phyloP scores from a whole-genome alignment of 2,329 filamentous ascomycete species.

The Aspergillus ochraceoroseus region DNA sequence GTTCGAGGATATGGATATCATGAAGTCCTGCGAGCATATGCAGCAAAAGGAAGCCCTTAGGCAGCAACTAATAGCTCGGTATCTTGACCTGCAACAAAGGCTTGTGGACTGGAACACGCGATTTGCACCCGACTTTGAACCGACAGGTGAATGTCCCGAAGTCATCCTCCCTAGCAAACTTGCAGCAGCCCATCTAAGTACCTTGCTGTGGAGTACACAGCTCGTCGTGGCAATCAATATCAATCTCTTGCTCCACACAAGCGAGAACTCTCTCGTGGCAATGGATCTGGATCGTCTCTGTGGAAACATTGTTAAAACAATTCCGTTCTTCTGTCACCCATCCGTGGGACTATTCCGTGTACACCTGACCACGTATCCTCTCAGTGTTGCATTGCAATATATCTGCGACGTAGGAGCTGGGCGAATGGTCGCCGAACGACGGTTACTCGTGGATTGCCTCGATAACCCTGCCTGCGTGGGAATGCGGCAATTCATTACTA shows the following conservation, averaged over 20 bases:
- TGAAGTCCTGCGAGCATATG: background rate
- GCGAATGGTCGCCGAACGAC: constrained; percentile 1
- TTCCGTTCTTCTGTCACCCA: constrained; percentile 3
- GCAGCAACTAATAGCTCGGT: background rate
- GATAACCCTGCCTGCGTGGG: constrained; percentile 5
- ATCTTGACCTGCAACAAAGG: constrained; percentile 1
- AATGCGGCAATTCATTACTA: constrained; percentile 7
- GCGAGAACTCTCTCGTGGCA: background rate
- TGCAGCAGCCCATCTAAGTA: constrained; percentile 6
- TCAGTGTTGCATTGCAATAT: constrained; percentile 4
- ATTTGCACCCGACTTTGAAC: constrained; percentile 6
- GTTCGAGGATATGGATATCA: constrained; percentile 6
- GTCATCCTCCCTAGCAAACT: background rate
- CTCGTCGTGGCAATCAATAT: constrained; percentile 5
- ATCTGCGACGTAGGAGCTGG: background rate
- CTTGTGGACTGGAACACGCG: constrained; percentile 3
- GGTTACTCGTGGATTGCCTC: constrained; percentile 3
- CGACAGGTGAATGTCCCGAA: background rate
- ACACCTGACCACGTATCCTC: constrained; percentile 1
- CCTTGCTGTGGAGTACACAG: constrained; percentile 1
- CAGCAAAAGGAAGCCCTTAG: background rate
- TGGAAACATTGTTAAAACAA: constrained; percentile 4
- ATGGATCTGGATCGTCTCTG: constrained; percentile 7
- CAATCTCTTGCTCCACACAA: background rate
- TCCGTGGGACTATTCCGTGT: constrained; percentile 4